Conservation (phyloP, 805 yeast genomes). For the Candida arabinofermentans region DNA sequence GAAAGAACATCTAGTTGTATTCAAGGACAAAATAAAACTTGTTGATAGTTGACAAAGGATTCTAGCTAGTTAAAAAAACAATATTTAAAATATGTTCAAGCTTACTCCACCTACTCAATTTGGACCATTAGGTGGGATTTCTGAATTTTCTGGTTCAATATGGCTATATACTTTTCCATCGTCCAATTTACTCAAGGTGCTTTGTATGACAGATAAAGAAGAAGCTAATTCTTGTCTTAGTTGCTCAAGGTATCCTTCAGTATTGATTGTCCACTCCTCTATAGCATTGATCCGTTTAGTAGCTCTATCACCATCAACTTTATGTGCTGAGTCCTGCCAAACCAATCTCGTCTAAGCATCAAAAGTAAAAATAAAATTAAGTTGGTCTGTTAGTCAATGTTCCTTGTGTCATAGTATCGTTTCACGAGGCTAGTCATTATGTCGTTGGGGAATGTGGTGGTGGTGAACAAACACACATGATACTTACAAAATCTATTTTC, state of each 20-base stretch:
- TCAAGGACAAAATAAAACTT: too few relatives aligned
- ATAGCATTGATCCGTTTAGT: slow-evolving; percentile 10
- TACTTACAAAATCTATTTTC: slow-evolving; percentile 15
- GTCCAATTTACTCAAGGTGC: slow-evolving; percentile 16
- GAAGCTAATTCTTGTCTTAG: slow-evolving; percentile 14
- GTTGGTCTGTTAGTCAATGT: neutral
- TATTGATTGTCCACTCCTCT: slow-evolving; percentile 17
- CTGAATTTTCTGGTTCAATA: neutral
- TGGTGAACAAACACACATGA: neutral
- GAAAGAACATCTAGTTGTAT: too few relatives aligned
- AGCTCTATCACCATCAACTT: slow-evolving; percentile 22
- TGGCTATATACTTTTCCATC: slow-evolving; percentile 5
- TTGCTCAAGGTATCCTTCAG: slow-evolving; percentile 12
- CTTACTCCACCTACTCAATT: too few relatives aligned
- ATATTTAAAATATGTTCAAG: too few relatives aligned
- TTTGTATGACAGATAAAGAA: slow-evolving; percentile 19
- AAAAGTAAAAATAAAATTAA: neutral
- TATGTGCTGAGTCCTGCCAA: slow-evolving; percentile 26
- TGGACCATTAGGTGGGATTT: neutral
- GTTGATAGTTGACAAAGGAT: too few relatives aligned
- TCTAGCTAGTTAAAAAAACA: too few relatives aligned
- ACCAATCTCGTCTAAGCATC: slow-evolving; percentile 14
- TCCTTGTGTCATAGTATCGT: too few relatives aligned
- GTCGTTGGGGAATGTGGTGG: neutral
- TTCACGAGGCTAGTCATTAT: neutral